A percentile compares a stretch with the other conserved stretches of the same genome.
phyloP scores from a whole-genome alignment of 2,329 filamentous ascomycete species.

The Aspergillus pseudoviridinutans region DNA sequence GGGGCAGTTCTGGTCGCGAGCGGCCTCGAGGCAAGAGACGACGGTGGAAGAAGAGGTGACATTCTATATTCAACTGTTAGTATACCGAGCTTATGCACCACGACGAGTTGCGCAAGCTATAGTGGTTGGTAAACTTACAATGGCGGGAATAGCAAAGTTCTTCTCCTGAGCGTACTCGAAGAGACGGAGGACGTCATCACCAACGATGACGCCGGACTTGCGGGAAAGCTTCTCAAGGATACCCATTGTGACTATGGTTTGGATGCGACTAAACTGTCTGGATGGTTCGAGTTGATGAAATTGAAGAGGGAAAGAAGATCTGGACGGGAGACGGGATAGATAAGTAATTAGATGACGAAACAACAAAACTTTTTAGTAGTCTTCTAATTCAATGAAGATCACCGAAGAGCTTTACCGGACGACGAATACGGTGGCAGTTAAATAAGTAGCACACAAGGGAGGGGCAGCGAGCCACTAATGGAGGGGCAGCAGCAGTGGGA shows the following conservation, averaged over 20 bases:
- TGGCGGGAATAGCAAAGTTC: constrained; percentile 81
- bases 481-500: constrained; percentile 16
- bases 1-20: constrained; percentile 83
- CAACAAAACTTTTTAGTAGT: background rate
- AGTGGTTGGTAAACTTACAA: constrained; percentile 46
- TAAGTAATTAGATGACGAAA: constrained; percentile 9
- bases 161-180: constrained; percentile 89
- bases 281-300: background rate
- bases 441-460: constrained; percentile 11
- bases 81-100: background rate
- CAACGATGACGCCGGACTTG: constrained; percentile 64
- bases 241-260: constrained; percentile 37
- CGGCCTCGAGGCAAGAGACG: constrained; percentile 87
- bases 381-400: background rate
- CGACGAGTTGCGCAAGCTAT: background rate
- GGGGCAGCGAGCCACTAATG: constrained; percentile 12
- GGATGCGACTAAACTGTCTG: constrained; percentile 1
- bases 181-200: constrained; percentile 65
- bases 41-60: constrained; percentile 88
- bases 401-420: constrained; percentile 19
- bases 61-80: constrained; percentile 51
- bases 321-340: constrained; percentile 3
- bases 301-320: constrained; percentile 6
- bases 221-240: constrained; percentile 54
- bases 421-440: constrained; percentile 22